Evolutionary conservation across 352 stramenopile genomes (phyloP).

Genomic region (Aphanomyces euteiches): DNA sequence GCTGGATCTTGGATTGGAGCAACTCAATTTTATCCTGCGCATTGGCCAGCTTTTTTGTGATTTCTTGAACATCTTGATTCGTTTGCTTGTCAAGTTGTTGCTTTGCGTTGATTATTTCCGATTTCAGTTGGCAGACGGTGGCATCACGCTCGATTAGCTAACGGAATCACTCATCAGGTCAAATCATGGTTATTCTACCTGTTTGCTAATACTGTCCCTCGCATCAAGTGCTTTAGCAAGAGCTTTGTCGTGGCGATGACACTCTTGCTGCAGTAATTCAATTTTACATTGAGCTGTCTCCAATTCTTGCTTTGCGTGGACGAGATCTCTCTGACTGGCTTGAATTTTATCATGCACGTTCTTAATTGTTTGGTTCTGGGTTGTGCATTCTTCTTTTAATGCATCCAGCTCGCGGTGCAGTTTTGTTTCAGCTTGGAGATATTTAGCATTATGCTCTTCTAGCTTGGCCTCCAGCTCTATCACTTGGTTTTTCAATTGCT

Average conservation of each 20-base stretch:
- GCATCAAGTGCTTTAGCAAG: neutral
- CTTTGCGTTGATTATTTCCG: neutral
- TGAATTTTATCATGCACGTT: neutral
- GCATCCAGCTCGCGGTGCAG: neutral
- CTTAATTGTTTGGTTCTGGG: slow-evolving; percentile 8
- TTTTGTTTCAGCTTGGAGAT: neutral
- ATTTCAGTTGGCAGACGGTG: neutral
- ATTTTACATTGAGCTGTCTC: neutral
- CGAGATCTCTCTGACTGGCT: neutral
- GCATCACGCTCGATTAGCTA: neutral
- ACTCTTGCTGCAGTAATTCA: slow-evolving; percentile 13
- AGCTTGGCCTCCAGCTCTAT: neutral
- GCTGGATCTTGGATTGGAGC: neutral
- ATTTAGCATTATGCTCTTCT: neutral
- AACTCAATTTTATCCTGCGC: neutral
- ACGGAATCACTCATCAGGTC: neutral
- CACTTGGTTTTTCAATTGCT: neutral
- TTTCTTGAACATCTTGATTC: neutral
- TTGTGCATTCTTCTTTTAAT: slow-evolving; percentile 5
- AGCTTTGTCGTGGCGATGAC: neutral
- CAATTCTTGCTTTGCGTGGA: neutral
- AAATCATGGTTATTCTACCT: neutral
- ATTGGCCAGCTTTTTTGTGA: neutral
- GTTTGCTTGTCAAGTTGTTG: neutral
- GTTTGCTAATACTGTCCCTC: neutral